Base-by-base conservation (phyloP, 208 protist species). In the Leishmania guyanensis region DNA sequence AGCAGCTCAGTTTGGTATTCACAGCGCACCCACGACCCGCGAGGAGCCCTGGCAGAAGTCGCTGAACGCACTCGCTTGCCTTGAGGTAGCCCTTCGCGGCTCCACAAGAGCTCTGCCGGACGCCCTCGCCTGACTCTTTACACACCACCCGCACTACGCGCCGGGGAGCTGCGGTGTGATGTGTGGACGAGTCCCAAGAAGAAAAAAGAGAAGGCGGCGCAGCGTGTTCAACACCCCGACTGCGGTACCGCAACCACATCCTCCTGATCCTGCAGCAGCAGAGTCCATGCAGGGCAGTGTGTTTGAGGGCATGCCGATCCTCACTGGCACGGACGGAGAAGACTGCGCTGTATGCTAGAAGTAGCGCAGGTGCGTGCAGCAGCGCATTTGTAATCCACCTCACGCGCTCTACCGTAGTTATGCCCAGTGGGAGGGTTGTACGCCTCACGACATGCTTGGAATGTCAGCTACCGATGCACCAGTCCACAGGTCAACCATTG, bases 161-260 rank as follows among this genome's bases (percentile, higher is more conserved):
- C 88, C 87, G 75, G 72, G 74, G 71, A 90, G 89, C 68, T 75
- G 43, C 43, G 83, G 43, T 70, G 50, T 39, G 91, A 88, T 4
- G 88, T 92, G 48, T 88, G 91, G 72, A 80, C 88, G 22, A 91
- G 84, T 16, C 72, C 92, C 62, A 84, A 87, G 64, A 86, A 91
- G 64, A 75, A 83, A 68, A 89, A 87, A n/a, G 70, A 50, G 26
- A 85, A 83, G 66, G 84, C 91, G 50, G 29, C 90, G 22, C 78
- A 77, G 48, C 68, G 86, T 17, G 74, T 92, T 53, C 79, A 77
- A 46, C 43, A 46, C 43, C 58, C 58, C 58, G 58, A 64, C 58
- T 29, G 58, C 43, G 43, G 43, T 46, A 46, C 43, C 43, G 43
- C 43, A 46, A 46, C 43, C 43, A 46, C 43, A 46, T 46, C 43